A percentile compares a stretch with the other conserved stretches of the same genome.
These are phyloP conservation scores for Microcos paniculata DNA, from an alignment of 345 rosid species.

Conservation along the genomic window DNA sequence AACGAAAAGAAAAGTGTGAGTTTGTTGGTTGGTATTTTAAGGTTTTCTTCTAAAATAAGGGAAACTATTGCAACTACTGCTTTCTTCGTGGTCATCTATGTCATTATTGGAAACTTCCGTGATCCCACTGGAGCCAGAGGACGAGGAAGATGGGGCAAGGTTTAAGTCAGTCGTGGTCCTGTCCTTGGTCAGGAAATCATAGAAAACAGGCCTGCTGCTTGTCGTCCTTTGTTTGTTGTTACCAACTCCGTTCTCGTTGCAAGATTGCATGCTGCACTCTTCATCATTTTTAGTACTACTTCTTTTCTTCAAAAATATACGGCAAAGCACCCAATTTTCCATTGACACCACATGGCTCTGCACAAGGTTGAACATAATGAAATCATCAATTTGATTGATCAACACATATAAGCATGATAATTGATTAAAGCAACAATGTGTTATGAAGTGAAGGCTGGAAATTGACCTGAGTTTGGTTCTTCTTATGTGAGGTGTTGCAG, in stretches of 20 bases:
- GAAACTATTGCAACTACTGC: slow-evolving; percentile 72
- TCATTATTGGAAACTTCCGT: slow-evolving; percentile 61
- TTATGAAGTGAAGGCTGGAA: too few relatives aligned
- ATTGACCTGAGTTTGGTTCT: not conserved
- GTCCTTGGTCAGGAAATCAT: slow-evolving; percentile 71
- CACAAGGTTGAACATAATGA: not conserved
- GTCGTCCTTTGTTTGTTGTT: slow-evolving; percentile 27
- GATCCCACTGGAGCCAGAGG: slow-evolving; percentile 85
- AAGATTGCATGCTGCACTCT: slow-evolving; percentile 22
- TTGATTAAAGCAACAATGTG: not conserved
- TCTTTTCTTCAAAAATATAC: slow-evolving; percentile 90
- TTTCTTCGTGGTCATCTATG: slow-evolving; percentile 62
- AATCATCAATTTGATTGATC: slow-evolving; percentile 7
- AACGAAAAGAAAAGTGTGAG: not conserved
- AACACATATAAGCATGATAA: not conserved
- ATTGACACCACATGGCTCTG: slow-evolving; percentile 45
- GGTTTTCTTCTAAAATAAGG: slow-evolving; percentile 60
- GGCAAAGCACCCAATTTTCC: slow-evolving; percentile 92
- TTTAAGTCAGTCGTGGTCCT: slow-evolving; percentile 51
- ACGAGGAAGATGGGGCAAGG: slow-evolving; percentile 52
- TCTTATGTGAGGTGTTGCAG: not conserved
- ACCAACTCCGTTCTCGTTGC: slow-evolving; percentile 34
- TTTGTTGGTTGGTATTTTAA: slow-evolving; percentile 20
- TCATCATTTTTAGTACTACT: slow-evolving; percentile 43
- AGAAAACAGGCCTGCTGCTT: slow-evolving; percentile 54